phyloP scores from a whole-genome alignment of 2,329 filamentous ascomycete genomes.

The Fusarium sacchari region DNA sequence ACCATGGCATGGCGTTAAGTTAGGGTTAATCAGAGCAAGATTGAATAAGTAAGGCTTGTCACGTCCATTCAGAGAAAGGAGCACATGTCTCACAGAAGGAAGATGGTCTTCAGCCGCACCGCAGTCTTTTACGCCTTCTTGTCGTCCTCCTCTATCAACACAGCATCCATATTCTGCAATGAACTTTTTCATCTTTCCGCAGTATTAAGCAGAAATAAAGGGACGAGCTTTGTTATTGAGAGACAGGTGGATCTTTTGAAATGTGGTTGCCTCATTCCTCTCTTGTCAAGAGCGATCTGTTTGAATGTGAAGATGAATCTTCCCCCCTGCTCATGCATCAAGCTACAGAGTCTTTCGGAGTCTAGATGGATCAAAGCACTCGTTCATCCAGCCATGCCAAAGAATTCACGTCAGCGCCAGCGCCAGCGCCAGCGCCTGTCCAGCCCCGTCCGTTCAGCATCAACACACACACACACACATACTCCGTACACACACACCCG shows the following conservation, averaged over 20 bases:
- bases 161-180: background rate
- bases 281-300: background rate
- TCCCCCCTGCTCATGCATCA: background rate
- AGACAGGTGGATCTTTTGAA: background rate
- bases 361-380: background rate
- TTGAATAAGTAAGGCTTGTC: conserved; percentile 40
- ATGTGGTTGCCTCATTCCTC: background rate
- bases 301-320: background rate
- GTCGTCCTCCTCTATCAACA: background rate
- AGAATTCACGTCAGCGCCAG: background rate
- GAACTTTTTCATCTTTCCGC: background rate
- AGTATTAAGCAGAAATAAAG: background rate
- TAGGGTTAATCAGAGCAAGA: conserved; percentile 37
- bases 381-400: background rate
- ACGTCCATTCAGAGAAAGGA: background rate
- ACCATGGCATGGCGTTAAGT: conserved; percentile 53
- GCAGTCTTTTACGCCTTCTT: background rate
- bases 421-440: background rate
- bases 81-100: background rate
- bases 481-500: too few relatives aligned
- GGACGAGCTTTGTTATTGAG: background rate
- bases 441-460: background rate
- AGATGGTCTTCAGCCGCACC: background rate
- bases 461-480: too few relatives aligned
- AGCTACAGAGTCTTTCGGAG: background rate